Conservation (phyloP, 1,284 basidiomycete genomes). For the Tilletia indica region DNA sequence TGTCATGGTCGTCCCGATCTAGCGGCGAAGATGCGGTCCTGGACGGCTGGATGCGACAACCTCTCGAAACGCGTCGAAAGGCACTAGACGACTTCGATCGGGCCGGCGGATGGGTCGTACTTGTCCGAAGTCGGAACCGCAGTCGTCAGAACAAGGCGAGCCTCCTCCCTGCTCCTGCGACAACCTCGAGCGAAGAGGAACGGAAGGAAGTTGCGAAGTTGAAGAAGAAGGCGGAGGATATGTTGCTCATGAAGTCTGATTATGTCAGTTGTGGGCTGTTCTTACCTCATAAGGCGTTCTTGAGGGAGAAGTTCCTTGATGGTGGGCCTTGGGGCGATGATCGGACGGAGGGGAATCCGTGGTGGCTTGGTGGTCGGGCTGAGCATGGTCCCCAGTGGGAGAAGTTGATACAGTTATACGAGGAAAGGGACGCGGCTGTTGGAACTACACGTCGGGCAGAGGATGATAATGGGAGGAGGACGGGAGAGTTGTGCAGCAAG, state of each 20-base stretch:
- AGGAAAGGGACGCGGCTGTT: neutral
- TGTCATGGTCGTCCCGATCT: constrained; percentile 63
- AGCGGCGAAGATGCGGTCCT: constrained; percentile 66
- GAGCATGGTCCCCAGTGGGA: constrained; percentile 3
- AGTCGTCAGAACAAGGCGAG: constrained; percentile 20
- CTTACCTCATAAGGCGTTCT: constrained; percentile 1
- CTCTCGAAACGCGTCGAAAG: neutral
- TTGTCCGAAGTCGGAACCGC: neutral
- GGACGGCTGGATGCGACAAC: constrained; percentile 33
- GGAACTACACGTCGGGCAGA: neutral
- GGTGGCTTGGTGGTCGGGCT: constrained; percentile 67
- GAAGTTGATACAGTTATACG: neutral
- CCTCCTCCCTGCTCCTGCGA: constrained; percentile 31
- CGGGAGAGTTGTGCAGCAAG: neutral
- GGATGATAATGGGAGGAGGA: neutral
- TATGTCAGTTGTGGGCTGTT: constrained; percentile 57
- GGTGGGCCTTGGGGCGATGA: constrained; percentile 67
- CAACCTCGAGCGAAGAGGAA: constrained; percentile 25
- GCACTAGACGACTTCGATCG: constrained; percentile 10
- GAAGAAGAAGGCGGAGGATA: neutral
- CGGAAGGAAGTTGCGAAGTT: constrained; percentile 20
- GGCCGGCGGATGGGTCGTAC: neutral
- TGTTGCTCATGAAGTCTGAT: constrained; percentile 59
- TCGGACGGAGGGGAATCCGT: constrained; percentile 80
- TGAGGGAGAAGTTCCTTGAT: neutral